A percentile compares a stretch with the other conserved stretches of the same genome.
Evolutionary conservation across 179 eudicot species (phyloP).

Genomic region (Beta macrorhiza): DNA sequence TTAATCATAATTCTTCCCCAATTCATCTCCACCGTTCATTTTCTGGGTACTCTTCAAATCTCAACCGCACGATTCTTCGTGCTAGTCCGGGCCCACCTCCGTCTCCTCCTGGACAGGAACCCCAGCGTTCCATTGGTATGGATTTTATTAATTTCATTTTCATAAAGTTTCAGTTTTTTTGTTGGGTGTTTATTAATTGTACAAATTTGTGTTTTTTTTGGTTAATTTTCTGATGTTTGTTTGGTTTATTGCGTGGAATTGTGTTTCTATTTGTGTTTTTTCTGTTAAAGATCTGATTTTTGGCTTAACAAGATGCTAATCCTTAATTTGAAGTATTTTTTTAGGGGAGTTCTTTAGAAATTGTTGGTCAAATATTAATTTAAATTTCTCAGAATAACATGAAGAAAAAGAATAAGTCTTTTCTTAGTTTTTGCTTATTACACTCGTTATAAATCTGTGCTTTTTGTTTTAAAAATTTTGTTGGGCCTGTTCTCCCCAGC

Average conservation of each 20-base stretch:
- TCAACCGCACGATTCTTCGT: conserved; percentile 27
- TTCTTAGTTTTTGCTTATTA: too few relatives aligned
- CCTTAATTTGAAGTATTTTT: too few relatives aligned
- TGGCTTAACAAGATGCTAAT: too few relatives aligned
- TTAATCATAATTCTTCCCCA: conserved; percentile 8
- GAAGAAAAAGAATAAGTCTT: too few relatives aligned
- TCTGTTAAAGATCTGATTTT: too few relatives aligned
- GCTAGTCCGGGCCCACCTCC: conserved; percentile 39
- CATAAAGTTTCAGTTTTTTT: neutral
- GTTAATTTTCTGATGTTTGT: neutral
- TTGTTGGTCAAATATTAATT: too few relatives aligned
- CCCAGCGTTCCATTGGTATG: conserved; percentile 32
- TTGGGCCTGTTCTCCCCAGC: too few relatives aligned
- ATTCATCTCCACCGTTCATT: conserved; percentile 40
- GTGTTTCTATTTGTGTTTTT: neutral
- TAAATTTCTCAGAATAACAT: too few relatives aligned
- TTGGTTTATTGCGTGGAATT: neutral
- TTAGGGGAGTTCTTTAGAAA: too few relatives aligned
- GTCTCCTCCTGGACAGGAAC: conserved; percentile 31
- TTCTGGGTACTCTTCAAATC: conserved; percentile 22
- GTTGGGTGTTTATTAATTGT: neutral
- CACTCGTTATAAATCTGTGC: too few relatives aligned
- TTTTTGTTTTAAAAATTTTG: too few relatives aligned
- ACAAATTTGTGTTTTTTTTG: neutral
- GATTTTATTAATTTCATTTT: neutral